A percentile compares a stretch with the other conserved stretches of the same genome.
phyloP scores from a whole-genome alignment of 1,284 basidiomycete species.

The Thelephora terrestris region DNA sequence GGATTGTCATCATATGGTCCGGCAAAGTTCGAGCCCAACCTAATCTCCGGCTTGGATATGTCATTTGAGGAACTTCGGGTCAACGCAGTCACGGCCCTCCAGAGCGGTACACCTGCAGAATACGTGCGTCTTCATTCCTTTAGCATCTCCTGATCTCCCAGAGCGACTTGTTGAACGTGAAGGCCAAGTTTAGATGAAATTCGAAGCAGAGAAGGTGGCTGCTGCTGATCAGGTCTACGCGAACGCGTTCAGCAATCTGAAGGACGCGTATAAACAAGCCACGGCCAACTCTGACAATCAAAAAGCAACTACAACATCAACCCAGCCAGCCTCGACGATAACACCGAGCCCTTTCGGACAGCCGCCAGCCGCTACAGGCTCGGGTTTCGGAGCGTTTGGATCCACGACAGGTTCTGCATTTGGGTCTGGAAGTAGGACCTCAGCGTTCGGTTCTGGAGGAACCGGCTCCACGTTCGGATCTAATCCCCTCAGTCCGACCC shows the following conservation, averaged over 20 bases:
- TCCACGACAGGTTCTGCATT: slow-evolving; percentile 9
- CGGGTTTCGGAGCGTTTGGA: slow-evolving; percentile 2
- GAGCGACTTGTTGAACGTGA: slow-evolving; percentile 5
- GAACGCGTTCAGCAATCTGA: slow-evolving; percentile 39
- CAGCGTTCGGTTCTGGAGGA: slow-evolving; percentile 10
- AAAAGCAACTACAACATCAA: slow-evolving; percentile 9
- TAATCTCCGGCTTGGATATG: slow-evolving; percentile 64
- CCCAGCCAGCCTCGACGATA: no score
- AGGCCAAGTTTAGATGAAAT: slow-evolving; percentile 34
- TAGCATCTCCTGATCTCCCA: background rate
- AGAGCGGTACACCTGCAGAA: slow-evolving; percentile 46
- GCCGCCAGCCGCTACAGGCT: slow-evolving; percentile 6
- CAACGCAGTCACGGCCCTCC: slow-evolving; percentile 51
- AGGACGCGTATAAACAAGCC: slow-evolving; percentile 44
- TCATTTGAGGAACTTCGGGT: slow-evolving; percentile 76
- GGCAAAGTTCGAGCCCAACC: slow-evolving; percentile 63
- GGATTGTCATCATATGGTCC: slow-evolving; percentile 76
- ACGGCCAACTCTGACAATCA: slow-evolving; percentile 18
- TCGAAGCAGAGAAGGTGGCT: slow-evolving; percentile 39
- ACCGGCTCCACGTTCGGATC: slow-evolving; percentile 16
- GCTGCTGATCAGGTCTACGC: slow-evolving; percentile 30
- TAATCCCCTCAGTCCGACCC: slow-evolving; percentile 9
- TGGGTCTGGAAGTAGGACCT: slow-evolving; percentile 9
- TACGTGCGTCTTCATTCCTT: slow-evolving; percentile 46
- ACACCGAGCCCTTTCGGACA: background rate